Conservation (phyloP, 2,329 filamentous ascomycete genomes). For the Colletotrichum kahawae region DNA sequence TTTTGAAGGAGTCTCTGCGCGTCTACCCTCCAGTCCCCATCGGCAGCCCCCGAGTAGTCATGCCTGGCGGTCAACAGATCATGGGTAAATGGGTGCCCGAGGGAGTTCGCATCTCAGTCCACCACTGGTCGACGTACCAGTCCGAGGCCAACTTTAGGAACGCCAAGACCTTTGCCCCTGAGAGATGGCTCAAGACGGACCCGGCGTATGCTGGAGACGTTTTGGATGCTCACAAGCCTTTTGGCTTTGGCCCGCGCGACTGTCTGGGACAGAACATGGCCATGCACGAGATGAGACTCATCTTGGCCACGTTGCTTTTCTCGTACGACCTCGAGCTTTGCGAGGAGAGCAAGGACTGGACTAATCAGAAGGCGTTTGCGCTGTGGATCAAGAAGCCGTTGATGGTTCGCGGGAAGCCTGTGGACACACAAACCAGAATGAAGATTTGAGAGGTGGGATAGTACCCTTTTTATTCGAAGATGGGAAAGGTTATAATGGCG, state of each 20-base stretch:
- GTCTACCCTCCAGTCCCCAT: conserved; percentile 37
- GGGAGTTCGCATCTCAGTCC: conserved; percentile 32
- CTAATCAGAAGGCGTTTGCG: background rate
- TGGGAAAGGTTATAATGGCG: accelerated
- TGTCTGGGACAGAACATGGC: conserved; percentile 63
- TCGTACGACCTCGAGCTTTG: background rate
- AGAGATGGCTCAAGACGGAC: conserved; percentile 10
- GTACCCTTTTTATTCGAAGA: accelerated
- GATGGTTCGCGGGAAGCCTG: background rate
- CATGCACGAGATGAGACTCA: conserved; percentile 57
- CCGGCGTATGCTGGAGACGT: conserved; percentile 1
- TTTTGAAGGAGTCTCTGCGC: conserved; percentile 46
- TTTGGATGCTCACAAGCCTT: conserved; percentile 54
- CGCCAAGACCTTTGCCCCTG: conserved; percentile 36
- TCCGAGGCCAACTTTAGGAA: conserved; percentile 45
- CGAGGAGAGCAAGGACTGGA: background rate
- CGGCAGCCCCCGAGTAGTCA: conserved; percentile 30
- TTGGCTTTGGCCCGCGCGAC: conserved; percentile 56
- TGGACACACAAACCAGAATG: background rate
- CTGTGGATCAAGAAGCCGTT: conserved; percentile 10
- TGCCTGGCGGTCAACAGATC: conserved; percentile 36
- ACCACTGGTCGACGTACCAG: conserved; percentile 49
- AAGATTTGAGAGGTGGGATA: background rate
- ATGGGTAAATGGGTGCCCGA: conserved; percentile 35
- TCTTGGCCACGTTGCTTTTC: conserved; percentile 34